Percentiles rank a stretch among this genome's conserved stretches.
phyloP scores from a whole-genome alignment of 2,329 filamentous ascomycete genomes.

The Paraphaeosphaeria minitans region DNA sequence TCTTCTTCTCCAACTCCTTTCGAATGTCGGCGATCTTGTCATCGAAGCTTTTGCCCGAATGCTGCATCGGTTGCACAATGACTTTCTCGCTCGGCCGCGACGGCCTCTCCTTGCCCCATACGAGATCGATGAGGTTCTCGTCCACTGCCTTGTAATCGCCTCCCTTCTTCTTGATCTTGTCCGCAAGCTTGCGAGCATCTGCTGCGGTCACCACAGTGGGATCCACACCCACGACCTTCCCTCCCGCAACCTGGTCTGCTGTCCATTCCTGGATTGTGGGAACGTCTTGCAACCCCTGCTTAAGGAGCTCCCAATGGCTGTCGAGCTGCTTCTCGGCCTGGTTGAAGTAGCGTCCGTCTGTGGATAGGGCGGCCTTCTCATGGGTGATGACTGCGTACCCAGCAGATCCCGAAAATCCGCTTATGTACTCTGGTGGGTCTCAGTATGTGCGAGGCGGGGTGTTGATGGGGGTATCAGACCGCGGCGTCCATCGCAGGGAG shows the following conservation, averaged over 20 bases:
- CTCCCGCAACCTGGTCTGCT: conserved; percentile 81
- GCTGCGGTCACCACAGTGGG: conserved; percentile 81
- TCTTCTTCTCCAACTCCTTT: conserved; percentile 91
- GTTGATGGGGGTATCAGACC: conserved; percentile 48
- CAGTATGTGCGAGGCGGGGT: conserved; percentile 28
- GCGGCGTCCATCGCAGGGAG: conserved; percentile 89
- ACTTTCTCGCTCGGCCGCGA: conserved; percentile 76
- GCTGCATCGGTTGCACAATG: conserved; percentile 71
- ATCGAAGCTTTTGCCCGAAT: conserved; percentile 79
- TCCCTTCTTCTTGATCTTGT: conserved; percentile 85
- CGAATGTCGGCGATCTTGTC: conserved; percentile 84
- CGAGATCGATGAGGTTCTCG: conserved; percentile 84
- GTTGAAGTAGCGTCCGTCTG: conserved; percentile 97
- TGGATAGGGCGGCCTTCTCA: conserved; percentile 86
- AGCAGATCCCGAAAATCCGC: conserved; percentile 92
- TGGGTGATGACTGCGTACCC: conserved; percentile 88
- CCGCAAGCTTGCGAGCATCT: conserved; percentile 75
- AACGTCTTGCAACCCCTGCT: conserved; percentile 90
- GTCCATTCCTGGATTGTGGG: conserved; percentile 98
- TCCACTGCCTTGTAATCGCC: conserved; percentile 77
- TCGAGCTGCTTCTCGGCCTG: conserved; percentile 92
- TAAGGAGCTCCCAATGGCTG: conserved; percentile 86
- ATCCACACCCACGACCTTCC: conserved; percentile 89
- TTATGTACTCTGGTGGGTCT: conserved; percentile 71
- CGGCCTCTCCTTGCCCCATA: conserved; percentile 82